A percentile compares a stretch with the other conserved stretches of the same genome.
Evolutionary conservation across 176 grass and related monocot genomes (phyloP).

Genomic region (Tillandsia fasciculata): DNA sequence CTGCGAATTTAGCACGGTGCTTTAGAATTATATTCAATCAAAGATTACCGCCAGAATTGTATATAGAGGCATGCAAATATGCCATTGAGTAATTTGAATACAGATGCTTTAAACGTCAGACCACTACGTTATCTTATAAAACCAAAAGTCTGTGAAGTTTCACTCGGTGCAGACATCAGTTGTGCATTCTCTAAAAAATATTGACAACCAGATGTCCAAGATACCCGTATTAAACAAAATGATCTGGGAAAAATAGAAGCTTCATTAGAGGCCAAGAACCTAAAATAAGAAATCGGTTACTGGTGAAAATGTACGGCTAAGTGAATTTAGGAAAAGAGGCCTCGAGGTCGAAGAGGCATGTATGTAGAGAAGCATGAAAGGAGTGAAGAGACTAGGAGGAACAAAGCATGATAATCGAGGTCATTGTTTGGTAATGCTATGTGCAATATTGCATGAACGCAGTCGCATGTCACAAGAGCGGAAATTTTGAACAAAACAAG

Average conservation of each 20-base stretch:
- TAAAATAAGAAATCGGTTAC: neutral
- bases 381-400: no score
- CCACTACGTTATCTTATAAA: neutral
- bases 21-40: neutral
- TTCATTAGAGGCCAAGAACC: neutral
- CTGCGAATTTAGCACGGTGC: conserved; percentile 36
- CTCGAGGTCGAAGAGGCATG: no score
- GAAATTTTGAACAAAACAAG: no score
- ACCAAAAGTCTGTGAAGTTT: neutral
- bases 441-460: neutral
- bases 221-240: neutral
- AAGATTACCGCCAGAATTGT: neutral
- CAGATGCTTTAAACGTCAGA: neutral
- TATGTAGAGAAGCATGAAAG: no score
- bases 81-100: neutral
- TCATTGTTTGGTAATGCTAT: neutral
- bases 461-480: no score
- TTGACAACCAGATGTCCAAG: neutral
- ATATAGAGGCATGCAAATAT: neutral
- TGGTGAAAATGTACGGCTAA: neutral
- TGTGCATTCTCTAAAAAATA: neutral
- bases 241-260: neutral
- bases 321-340: neutral
- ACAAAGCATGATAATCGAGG: neutral
- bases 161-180: neutral